Conservation (phyloP, 2,329 filamentous ascomycete species). For the Lasiodiplodia citricola region DNA sequence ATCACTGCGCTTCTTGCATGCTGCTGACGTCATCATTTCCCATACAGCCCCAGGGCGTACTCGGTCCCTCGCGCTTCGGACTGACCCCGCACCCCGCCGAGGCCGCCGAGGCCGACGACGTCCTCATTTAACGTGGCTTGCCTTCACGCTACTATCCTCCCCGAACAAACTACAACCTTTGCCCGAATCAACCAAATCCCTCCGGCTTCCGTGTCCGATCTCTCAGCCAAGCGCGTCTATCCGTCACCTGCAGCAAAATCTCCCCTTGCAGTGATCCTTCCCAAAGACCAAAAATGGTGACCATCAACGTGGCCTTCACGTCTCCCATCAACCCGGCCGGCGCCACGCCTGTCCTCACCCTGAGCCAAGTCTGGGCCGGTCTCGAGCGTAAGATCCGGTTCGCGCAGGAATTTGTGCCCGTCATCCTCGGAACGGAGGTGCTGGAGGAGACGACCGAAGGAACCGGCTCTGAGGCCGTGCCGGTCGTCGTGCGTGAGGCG, state of each 20-base stretch:
- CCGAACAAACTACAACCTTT: neutral
- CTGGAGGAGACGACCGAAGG: conserved; percentile 44
- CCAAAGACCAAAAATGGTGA: conserved; percentile 41
- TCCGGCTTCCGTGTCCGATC: neutral
- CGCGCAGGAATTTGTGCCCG: conserved; percentile 53
- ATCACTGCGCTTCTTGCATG: neutral
- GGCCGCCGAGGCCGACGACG: neutral
- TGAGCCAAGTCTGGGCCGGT: conserved; percentile 47
- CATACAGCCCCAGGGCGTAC: neutral
- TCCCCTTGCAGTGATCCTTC: neutral
- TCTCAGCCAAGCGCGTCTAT: neutral
- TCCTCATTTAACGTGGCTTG: neutral
- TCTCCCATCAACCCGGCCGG: conserved; percentile 50
- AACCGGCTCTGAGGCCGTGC: neutral
- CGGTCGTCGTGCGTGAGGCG: conserved; percentile 42
- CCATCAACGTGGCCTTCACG: conserved; percentile 50
- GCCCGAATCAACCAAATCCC: neutral
- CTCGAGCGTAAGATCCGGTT: conserved; percentile 54
- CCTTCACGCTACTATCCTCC: neutral
- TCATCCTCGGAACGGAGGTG: conserved; percentile 50
- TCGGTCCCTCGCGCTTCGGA: neutral
- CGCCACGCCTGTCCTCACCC: conserved; percentile 45
- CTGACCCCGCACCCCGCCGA: neutral
- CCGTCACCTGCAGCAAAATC: neutral
- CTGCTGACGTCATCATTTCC: conserved; percentile 7